Conservation (phyloP, 176 grass and related monocot genomes). For the Poa pratensis region DNA sequence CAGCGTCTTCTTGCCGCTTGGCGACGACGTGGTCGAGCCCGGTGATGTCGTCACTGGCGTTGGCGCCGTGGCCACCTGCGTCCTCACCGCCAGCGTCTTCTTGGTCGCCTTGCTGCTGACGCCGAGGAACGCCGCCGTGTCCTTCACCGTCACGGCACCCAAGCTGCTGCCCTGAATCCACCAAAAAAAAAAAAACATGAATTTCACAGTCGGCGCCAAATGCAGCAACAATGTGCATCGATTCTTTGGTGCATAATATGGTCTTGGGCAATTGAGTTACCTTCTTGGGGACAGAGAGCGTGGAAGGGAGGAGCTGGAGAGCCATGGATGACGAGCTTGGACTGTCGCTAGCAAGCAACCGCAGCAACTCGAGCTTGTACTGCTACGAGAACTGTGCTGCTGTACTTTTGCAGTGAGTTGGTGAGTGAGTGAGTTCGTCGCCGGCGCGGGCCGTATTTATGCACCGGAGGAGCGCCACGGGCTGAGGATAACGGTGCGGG, state of each 20-base stretch:
- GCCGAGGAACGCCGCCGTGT: slow-evolving; percentile 30
- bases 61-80: slow-evolving; percentile 47
- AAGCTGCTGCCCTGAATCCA: not conserved
- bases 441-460: slow-evolving; percentile 52
- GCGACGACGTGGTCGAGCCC: slow-evolving; percentile 4
- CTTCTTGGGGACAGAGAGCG: slow-evolving; percentile 77
- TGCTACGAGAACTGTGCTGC: not conserved
- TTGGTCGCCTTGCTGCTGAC: slow-evolving; percentile 29
- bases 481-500: slow-evolving; percentile 44
- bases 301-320: slow-evolving; percentile 69
- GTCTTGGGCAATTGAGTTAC: not conserved
- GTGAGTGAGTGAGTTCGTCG: slow-evolving; percentile 33
- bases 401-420: slow-evolving; percentile 21
- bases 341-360: not conserved
- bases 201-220: not conserved
- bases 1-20: slow-evolving; percentile 68
- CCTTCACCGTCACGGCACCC: not conserved
- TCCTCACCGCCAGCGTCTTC: slow-evolving; percentile 42
- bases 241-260: too few species aligned
- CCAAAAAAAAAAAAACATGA: not conserved
- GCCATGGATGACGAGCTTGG: slow-evolving; percentile 49
- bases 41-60: slow-evolving; percentile 42
- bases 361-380: not conserved
- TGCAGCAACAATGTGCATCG: not conserved
- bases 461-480: slow-evolving; percentile 51